phyloP scores from a whole-genome alignment of 2,329 filamentous ascomycete genomes.

The Lecanosticta acicola region DNA sequence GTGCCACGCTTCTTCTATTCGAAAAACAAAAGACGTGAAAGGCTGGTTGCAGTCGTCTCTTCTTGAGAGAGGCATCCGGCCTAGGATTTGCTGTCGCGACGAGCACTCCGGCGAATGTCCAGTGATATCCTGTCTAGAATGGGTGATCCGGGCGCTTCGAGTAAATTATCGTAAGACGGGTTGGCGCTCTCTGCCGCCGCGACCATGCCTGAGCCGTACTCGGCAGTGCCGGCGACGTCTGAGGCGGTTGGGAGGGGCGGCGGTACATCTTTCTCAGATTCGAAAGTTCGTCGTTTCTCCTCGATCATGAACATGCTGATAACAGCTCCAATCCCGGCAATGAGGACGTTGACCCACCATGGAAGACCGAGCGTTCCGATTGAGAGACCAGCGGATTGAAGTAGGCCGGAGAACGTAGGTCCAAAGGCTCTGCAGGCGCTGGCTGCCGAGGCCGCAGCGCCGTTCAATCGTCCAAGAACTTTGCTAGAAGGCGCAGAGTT shows the following conservation, averaged over 20 bases:
- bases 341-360: constrained; percentile 83
- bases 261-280: constrained; percentile 23
- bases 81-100: constrained; percentile 20
- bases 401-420: constrained; percentile 76
- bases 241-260: constrained; percentile 15
- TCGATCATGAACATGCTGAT: constrained; percentile 64
- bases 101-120: constrained; percentile 19
- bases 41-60: constrained; percentile 3
- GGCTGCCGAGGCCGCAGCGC: constrained; percentile 83
- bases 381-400: constrained; percentile 74
- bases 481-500: constrained; percentile 80
- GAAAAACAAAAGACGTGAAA: constrained; percentile 1
- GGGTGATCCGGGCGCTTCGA: constrained; percentile 26
- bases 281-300: constrained; percentile 27
- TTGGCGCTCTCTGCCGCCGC: constrained; percentile 23
- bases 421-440: constrained; percentile 84
- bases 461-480: constrained; percentile 87
- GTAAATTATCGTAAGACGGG: constrained; percentile 21
- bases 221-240: constrained; percentile 17
- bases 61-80: constrained; percentile 10
- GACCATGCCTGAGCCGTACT: constrained; percentile 20
- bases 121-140: constrained; percentile 22
- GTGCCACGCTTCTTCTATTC: not conserved
- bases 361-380: constrained; percentile 80
- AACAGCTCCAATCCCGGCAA: constrained; percentile 68